Evolutionary conservation across 2,329 filamentous ascomycete species (phyloP).

Genomic region (Penicillium sp.): DNA sequence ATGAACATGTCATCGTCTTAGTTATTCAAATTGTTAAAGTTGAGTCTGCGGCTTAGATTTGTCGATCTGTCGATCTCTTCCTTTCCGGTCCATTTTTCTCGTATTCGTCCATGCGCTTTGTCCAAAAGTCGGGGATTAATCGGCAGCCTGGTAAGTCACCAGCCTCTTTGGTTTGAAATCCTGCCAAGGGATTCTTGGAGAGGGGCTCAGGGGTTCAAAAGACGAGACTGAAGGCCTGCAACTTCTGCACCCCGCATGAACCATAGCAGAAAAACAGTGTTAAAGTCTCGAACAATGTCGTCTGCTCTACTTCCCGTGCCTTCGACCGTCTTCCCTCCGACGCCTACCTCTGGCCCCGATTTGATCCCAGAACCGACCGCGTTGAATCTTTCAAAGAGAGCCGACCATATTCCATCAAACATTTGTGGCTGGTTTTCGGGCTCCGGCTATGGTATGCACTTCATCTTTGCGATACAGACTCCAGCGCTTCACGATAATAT

Average conservation of each 20-base stretch:
- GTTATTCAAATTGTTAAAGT: neutral
- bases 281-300: neutral
- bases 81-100: neutral
- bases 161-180: neutral
- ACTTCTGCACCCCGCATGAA: neutral
- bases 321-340: neutral
- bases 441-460: neutral
- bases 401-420: neutral
- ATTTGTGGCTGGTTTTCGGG: neutral
- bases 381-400: neutral
- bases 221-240: neutral
- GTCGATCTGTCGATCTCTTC: neutral
- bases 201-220: neutral
- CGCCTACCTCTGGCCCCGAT: neutral
- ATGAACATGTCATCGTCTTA: neutral
- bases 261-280: neutral
- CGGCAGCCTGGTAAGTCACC: neutral
- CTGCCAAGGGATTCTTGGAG: neutral
- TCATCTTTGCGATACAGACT: neutral
- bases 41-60: neutral
- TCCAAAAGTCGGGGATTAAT: neutral
- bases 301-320: neutral
- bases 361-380: neutral
- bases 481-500: neutral
- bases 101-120: neutral